These are phyloP conservation scores for Davidsoniella eucalypti DNA, from an alignment of 2,329 filamentous ascomycete species.

Conservation along the genomic window DNA sequence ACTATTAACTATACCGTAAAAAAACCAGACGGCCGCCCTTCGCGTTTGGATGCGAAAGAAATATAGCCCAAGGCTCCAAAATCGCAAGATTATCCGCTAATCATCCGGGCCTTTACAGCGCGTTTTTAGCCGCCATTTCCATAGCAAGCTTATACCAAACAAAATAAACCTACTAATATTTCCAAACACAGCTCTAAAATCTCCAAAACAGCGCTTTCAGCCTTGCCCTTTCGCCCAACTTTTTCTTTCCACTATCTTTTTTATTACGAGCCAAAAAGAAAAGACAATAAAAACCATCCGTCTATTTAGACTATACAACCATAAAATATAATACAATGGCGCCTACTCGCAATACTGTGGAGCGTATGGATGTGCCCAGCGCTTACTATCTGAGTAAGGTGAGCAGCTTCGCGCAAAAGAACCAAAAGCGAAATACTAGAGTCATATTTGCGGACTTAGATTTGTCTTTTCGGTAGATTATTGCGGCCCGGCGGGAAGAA, in stretches of 20 bases:
- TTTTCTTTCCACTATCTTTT: background rate
- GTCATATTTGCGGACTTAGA: background rate
- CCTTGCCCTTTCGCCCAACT: background rate
- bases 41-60: no score
- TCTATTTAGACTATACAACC: background rate
- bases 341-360: conserved; percentile 45
- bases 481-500: no score
- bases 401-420: conserved; percentile 17
- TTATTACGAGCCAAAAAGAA: background rate
- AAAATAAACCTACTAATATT: background rate
- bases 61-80: background rate
- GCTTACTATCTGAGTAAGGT: conserved; percentile 83
- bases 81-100: background rate
- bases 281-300: no score
- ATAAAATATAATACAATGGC: conserved; percentile 2
- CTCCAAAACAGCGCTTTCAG: background rate
- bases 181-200: background rate
- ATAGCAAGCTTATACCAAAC: conserved; percentile 1
- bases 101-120: background rate
- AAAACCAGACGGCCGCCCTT: no score
- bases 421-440: no score
- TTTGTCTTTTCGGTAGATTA: background rate
- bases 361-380: conserved; percentile 83
- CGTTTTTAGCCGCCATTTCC: background rate
- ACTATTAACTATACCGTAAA: no score